These are phyloP conservation scores for Trichoderma breve DNA, from an alignment of 2,329 filamentous ascomycete species.

Conservation along the genomic window DNA sequence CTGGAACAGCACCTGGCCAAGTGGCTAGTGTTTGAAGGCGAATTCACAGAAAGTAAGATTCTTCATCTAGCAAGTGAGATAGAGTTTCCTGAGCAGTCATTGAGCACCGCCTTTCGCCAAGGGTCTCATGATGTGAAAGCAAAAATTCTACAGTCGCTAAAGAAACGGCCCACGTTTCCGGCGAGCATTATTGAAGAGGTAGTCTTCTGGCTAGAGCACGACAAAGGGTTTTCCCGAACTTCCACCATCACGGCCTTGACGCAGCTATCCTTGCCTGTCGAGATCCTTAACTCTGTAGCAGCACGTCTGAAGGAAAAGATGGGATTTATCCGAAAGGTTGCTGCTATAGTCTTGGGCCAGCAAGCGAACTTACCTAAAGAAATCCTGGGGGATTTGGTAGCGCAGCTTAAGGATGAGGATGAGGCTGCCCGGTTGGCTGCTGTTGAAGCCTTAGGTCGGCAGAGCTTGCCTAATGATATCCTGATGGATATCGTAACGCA, in stretches of 20 bases:
- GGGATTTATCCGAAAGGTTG: neutral
- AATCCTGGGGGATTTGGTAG: neutral
- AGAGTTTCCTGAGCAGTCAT: neutral
- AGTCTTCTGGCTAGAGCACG: neutral
- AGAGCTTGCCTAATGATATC: neutral
- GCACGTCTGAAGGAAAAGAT: neutral
- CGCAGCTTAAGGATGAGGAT: neutral
- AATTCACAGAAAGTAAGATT: neutral
- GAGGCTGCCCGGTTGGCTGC: neutral
- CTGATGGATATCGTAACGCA: neutral
- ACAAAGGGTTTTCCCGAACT: fast-evolving
- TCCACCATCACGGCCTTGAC: neutral
- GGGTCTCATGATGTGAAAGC: neutral
- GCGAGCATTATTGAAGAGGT: neutral
- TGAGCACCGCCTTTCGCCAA: neutral
- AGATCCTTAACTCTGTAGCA: neutral
- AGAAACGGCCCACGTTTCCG: neutral
- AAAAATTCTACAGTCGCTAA: neutral
- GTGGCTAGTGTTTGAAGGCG: neutral
- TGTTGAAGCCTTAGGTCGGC: neutral
- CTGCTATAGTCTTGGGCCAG: neutral
- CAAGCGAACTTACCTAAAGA: neutral
- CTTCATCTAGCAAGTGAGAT: neutral
- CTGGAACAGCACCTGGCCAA: neutral
- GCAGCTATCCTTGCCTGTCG: neutral